A percentile compares a stretch with the other conserved stretches of the same genome.
phyloP scores from a whole-genome alignment of 345 rosid genomes.

The Mercurialis annua region DNA sequence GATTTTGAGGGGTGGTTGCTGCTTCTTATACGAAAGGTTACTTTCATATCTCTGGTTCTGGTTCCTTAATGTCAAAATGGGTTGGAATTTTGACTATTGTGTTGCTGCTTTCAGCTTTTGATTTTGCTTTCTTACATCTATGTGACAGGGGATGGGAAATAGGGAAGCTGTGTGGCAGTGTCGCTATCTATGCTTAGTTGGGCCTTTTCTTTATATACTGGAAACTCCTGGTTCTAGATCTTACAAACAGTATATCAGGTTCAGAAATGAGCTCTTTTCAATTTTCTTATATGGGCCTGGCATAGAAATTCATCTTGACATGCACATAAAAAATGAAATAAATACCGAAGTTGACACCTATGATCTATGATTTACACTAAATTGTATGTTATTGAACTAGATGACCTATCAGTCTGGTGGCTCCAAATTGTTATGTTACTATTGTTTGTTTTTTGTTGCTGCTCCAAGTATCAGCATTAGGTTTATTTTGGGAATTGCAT shows the following conservation, averaged over 20 bases:
- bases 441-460: background rate
- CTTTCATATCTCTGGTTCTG: conserved; percentile 13
- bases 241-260: conserved; percentile 90
- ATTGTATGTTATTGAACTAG: background rate
- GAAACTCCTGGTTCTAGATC: conserved; percentile 71
- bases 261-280: conserved; percentile 12
- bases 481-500: background rate
- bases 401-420: background rate
- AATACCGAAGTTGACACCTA: background rate
- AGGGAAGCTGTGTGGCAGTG: conserved; percentile 95
- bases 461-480: background rate
- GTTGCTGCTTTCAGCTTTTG: background rate
- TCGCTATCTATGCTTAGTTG: conserved; percentile 81
- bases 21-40: conserved; percentile 79
- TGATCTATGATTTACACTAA: background rate
- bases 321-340: background rate
- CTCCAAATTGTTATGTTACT: background rate
- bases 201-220: conserved; percentile 79
- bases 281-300: background rate
- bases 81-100: background rate
- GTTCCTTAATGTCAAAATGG: background rate
- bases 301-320: background rate
- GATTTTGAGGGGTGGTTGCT: conserved; percentile 95
- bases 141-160: conserved; percentile 70
- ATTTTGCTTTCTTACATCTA: conserved; percentile 2